Percentiles rank a stretch among this genome's conserved stretches.
Conservation (phyloP, 345 rosid genomes). For the Dipteronia sinensis region DNA sequence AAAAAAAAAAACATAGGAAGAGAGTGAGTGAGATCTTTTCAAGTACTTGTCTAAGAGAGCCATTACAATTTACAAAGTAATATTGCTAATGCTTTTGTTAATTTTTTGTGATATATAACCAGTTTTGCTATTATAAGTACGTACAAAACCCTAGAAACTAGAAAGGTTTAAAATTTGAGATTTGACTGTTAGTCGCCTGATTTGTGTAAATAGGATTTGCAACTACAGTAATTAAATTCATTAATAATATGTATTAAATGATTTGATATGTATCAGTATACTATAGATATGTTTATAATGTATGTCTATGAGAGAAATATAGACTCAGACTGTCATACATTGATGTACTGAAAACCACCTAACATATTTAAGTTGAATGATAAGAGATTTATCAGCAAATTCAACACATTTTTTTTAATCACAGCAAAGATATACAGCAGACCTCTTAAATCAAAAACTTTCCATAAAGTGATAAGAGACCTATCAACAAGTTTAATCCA, state of each 20-base stretch:
- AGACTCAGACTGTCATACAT: no score
- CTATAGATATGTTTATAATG: no score
- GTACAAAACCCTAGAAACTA: neutral
- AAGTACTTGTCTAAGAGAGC: slow-evolving; percentile 27
- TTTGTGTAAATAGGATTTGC: neutral
- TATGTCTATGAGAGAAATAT: no score
- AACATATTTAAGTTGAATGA: no score
- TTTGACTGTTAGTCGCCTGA: neutral
- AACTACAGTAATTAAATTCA: neutral
- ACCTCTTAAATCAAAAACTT: no score
- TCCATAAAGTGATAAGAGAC: no score
- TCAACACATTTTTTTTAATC: no score
- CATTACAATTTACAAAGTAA: neutral
- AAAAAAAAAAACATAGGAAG: neutral
- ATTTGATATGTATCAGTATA: neutral
- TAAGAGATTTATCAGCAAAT: no score
- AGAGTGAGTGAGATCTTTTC: slow-evolving; percentile 31
- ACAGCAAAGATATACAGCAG: no score
- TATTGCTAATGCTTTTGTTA: neutral
- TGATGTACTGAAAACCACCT: no score
- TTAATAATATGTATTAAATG: neutral
- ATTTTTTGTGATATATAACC: neutral
- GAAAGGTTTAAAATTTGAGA: neutral
- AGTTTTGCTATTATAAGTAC: slow-evolving; percentile 15
- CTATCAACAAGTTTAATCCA: no score